phyloP scores from a whole-genome alignment of 306 rosid genomes.

The Abrus precatorius region DNA sequence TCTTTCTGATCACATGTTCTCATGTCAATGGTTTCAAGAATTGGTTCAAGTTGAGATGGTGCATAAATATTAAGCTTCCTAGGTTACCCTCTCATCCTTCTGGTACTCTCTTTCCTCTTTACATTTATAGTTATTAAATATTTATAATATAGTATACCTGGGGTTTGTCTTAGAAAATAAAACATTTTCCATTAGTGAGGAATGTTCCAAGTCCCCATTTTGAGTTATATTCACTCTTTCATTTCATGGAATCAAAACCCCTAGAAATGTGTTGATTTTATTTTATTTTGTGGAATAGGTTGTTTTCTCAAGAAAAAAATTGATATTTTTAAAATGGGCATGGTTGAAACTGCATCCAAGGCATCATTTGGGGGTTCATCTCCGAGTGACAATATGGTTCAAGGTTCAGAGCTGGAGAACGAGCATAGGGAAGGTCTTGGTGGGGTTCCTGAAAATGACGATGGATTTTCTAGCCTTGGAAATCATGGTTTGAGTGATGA shows the following conservation, averaged over 20 bases:
- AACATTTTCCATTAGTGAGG: conserved; percentile 39
- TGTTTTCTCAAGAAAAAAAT: conserved; percentile 52
- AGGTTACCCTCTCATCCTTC: conserved; percentile 40
- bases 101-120: conserved; percentile 50
- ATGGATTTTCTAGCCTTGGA: conserved; percentile 41
- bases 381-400: conserved; percentile 37
- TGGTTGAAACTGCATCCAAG: conserved; percentile 56
- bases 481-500: conserved; percentile 46
- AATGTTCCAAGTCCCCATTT: conserved; percentile 40
- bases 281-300: conserved; percentile 29
- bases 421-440: conserved; percentile 40
- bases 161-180: neutral
- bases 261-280: conserved; percentile 47
- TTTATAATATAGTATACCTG: too few species aligned
- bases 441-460: conserved; percentile 42
- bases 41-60: conserved; percentile 20
- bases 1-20: conserved; percentile 23
- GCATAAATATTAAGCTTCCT: conserved; percentile 13
- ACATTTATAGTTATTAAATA: neutral
- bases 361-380: conserved; percentile 48
- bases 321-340: conserved; percentile 62
- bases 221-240: conserved; percentile 25
- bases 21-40: conserved; percentile 25
- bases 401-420: conserved; percentile 45
- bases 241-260: conserved; percentile 51